Percentiles rank a stretch among this genome's conserved stretches.
Evolutionary conservation across 768 basidiomycete species (phyloP).

Genomic region (Tylopilus rubrobrunneus): DNA sequence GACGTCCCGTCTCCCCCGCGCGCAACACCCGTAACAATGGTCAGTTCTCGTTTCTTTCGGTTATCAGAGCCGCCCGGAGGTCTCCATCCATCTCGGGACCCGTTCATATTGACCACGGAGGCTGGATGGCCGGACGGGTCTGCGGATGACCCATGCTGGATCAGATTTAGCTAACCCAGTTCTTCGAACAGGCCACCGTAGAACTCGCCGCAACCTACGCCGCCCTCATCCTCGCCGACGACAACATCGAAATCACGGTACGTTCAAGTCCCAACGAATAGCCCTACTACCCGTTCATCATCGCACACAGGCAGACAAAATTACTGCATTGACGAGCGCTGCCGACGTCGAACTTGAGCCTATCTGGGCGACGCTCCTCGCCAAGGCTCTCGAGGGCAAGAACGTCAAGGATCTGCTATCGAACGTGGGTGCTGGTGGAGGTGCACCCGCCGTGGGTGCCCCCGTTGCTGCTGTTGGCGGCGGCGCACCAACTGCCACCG

Average conservation of each 20-base stretch:
- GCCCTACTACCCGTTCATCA: background rate
- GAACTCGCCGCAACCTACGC: constrained; percentile 97
- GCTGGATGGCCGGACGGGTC: constrained; percentile 19
- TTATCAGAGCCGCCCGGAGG: background rate
- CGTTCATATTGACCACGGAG: background rate
- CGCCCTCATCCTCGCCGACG: constrained; percentile 97
- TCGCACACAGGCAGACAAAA: constrained; percentile 77
- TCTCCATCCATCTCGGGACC: background rate
- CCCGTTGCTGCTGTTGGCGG: constrained; percentile 51
- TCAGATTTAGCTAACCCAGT: constrained; percentile 12
- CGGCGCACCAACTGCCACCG: constrained; percentile 63
- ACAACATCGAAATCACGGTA: constrained; percentile 95
- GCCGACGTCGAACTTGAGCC: constrained; percentile 87
- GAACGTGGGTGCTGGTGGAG: constrained; percentile 92
- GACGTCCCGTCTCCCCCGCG: constrained; percentile 8
- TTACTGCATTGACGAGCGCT: constrained; percentile 76
- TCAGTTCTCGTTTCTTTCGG: constrained; percentile 11
- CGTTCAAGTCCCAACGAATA: constrained; percentile 30
- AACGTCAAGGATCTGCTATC: constrained; percentile 93
- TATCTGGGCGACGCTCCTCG: constrained; percentile 96
- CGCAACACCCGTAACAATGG: constrained; percentile 21
- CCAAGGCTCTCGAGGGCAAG: constrained; percentile 97
- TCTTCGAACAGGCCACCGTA: constrained; percentile 40
- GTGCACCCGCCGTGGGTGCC: constrained; percentile 67
- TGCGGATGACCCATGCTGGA: constrained; percentile 7